Percentiles rank a stretch among this genome's conserved stretches.
These are phyloP conservation scores for Rhizopogon hawkerae DNA, from an alignment of 1,284 basidiomycete genomes.

Conservation along the genomic window DNA sequence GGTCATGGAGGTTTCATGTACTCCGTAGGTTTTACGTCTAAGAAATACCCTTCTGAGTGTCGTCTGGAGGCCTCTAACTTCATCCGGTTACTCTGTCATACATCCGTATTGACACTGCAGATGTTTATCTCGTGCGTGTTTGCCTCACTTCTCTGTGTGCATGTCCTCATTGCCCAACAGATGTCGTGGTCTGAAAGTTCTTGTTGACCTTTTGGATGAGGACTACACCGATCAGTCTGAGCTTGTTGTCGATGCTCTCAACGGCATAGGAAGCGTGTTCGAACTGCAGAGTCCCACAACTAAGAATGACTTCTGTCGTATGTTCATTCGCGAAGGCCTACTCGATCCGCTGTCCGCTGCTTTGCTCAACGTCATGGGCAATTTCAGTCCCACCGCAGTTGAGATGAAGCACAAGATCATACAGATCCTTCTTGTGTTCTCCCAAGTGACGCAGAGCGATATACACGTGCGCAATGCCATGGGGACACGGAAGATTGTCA, in stretches of 20 bases:
- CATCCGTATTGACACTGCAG: constrained; percentile 87
- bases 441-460: constrained; percentile 92
- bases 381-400: constrained; percentile 55
- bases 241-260: constrained; percentile 89
- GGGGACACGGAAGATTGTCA: constrained; percentile 80
- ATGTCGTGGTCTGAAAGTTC: constrained; percentile 86
- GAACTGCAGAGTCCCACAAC: constrained; percentile 93
- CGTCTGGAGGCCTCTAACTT: constrained; percentile 94
- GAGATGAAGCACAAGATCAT: constrained; percentile 86
- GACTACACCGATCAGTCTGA: constrained; percentile 86
- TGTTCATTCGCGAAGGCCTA: constrained; percentile 94
- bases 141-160: not conserved
- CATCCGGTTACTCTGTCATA: constrained; percentile 85
- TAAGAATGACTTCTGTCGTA: constrained; percentile 96
- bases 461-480: constrained; percentile 86
- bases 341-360: constrained; percentile 89
- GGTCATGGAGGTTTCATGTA: constrained; percentile 7
- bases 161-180: constrained; percentile 31
- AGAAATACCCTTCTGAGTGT: constrained; percentile 89
- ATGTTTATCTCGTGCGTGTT: constrained; percentile 90
- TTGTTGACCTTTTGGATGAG: constrained; percentile 94
- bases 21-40: constrained; percentile 75
- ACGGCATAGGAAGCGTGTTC: constrained; percentile 92
- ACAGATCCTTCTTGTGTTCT: constrained; percentile 86
- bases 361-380: constrained; percentile 79